Conservation (phyloP, 441 rosid genomes). For the Mallotus repandus region DNA sequence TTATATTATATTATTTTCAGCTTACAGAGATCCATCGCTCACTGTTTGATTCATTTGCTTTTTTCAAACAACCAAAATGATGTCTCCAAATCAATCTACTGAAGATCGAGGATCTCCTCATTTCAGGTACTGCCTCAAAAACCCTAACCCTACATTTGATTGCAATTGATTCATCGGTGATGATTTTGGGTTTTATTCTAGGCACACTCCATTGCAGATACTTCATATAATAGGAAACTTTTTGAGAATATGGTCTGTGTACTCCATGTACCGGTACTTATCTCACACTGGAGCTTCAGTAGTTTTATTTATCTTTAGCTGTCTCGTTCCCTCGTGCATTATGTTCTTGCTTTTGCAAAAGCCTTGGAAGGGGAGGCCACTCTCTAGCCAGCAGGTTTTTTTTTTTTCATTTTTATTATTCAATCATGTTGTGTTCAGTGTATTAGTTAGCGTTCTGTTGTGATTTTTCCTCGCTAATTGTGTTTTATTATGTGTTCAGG, state of each 20-base stretch:
- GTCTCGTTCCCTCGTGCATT: slow-evolving; percentile 76
- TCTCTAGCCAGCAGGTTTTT: slow-evolving; percentile 79
- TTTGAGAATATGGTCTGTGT: slow-evolving; percentile 92
- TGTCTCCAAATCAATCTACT: slow-evolving; percentile 67
- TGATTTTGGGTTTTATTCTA: slow-evolving; percentile 29
- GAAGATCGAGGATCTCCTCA: slow-evolving; percentile 83
- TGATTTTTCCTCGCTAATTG: slow-evolving; percentile 7
- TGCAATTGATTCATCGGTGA: not conserved
- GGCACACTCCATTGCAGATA: slow-evolving; percentile 83
- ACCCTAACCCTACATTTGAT: slow-evolving; percentile 24
- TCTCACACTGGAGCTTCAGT: slow-evolving; percentile 79
- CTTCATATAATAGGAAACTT: slow-evolving; percentile 73
- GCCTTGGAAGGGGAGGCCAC: slow-evolving; percentile 97
- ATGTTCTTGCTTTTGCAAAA: slow-evolving; percentile 71
- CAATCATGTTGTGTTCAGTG: not conserved
- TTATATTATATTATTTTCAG: not conserved
- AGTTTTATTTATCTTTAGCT: slow-evolving; percentile 76
- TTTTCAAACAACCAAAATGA: slow-evolving; percentile 35
- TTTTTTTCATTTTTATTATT: slow-evolving; percentile 18
- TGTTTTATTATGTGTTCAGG: slow-evolving; percentile 47
- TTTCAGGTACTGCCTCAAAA: slow-evolving; percentile 44
- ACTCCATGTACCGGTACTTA: slow-evolving; percentile 79
- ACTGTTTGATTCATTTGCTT: slow-evolving; percentile 4
- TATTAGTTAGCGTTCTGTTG: not conserved
- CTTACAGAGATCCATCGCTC: not conserved